Base-by-base conservation (phyloP, 163 green algal species). In the Scenedesmus sp. region DNA sequence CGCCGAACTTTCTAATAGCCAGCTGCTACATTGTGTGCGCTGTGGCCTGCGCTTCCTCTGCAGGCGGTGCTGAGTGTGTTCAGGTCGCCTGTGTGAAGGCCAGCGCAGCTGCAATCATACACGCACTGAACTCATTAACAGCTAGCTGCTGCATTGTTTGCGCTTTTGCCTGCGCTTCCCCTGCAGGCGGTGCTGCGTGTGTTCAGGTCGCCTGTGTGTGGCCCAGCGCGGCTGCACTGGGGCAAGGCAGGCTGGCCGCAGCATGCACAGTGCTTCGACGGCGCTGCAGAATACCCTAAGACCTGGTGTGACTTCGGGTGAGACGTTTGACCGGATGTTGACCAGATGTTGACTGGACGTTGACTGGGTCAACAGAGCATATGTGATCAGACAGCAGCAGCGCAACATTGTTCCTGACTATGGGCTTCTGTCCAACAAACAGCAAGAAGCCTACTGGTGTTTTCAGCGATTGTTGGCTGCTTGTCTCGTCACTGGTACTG, bases 301-400 rank as follows among this genome's bases (percentile, higher is more conserved):
- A 94, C 90, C 54, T 99, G 96, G 97, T 98, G 97, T 94, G 59
- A 97, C 86, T 99, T 98, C 94, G 97, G 97, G 64, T 79, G 6
- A 79, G 70, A 46, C 34, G 34, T 46, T 46, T 46, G 34, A 46
- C 34, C 34, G 34, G 34, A 46, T 46, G 34, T 46, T 73, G 18
- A 73, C 12, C 10, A 23, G 64, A 5, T 73, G 9, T 5, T 73
- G 64, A 73, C 20, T 73, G 64, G 9, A 23, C 10, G 3, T 18
- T 10, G 18, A 64, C 59, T 64, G 8, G 59, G 59, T 64, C 8
- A 10, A 64, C 8, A 8, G 0, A 64, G 59, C 59, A 64, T 15
- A 64, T 64, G 8, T 64, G 59, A 64, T 8, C 59, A 64, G 9
- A 1, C 59, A 64, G 59, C 59, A 10, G 9, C 59, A 64, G 59